Evolutionary conservation across 768 basidiomycete species (phyloP), one percentile per base, ranked within the genome.

Genomic region (Auriscalpium microsporum): DNA sequence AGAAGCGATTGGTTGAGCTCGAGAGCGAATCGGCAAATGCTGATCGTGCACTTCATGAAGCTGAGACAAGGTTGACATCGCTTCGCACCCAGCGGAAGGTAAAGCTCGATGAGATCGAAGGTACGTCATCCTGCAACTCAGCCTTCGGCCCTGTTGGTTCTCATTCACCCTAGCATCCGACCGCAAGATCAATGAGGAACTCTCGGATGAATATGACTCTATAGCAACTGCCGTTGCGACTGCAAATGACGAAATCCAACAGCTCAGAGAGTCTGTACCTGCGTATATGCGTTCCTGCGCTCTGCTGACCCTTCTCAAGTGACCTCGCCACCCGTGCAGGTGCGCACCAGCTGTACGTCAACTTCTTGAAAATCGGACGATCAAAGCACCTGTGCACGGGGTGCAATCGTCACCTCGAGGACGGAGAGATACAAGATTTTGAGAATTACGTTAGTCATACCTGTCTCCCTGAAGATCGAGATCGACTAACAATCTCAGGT

Each of bases 331-430:
- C 60, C 45, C 58, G 54, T 44, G 65, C 68, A n/a, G 74, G 68
- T 52, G 73, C 68, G 68, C 70, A 70, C 13, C 69, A 68, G 28
- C 73, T 78, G 37, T 94, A 81, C 55, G 73, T 82, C 55, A 66
- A 67, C 1, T 62, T 90, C 34, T 73, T 91, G 42, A 69, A 72
- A 14, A 67, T 69, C 1, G 90, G 87, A 36, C 80, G 79, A 64
- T 71, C 75, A 50, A 79, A 84, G 58, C 83, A 86, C 63, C 68
- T 75, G 0, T 99, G 95, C 63, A 73, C 79, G 10, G 83, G 83
- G 8, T 98, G 95, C 65, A 82, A 83, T 62, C 80, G 94, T 1
- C 74, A 73, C 40, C 70, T 97, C 64, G 71, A 78, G 19, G 76
- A 78, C 28, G 63, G 66, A 2, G 84, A 84, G 45, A 61, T 79